A percentile compares a stretch with the other conserved stretches of the same genome.
Evolutionary conservation across 345 rosid species (phyloP).

Genomic region (Dipteronia dyeriana): DNA sequence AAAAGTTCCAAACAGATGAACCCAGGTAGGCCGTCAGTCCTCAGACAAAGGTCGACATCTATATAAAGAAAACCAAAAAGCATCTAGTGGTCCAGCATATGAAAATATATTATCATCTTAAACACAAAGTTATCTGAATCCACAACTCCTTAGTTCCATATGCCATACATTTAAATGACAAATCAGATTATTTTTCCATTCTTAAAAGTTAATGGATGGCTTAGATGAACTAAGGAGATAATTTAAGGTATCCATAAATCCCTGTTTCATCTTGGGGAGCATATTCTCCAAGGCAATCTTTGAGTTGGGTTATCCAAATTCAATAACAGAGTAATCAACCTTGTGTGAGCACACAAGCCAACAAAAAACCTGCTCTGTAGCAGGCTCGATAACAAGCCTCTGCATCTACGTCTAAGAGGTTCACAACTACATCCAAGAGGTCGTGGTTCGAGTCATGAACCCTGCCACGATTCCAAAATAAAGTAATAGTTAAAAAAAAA

Average conservation of each 20-base stretch:
- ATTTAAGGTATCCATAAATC: neutral
- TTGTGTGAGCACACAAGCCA: neutral
- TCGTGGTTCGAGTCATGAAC: too few species aligned
- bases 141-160: too few species aligned
- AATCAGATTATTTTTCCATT: neutral
- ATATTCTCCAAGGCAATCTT: neutral
- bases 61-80: neutral
- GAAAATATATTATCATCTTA: neutral
- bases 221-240: too few species aligned
- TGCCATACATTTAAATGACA: neutral
- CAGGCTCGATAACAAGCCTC: too few species aligned
- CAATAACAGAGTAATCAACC: neutral
- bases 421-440: too few species aligned
- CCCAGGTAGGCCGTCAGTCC: neutral
- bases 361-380: neutral
- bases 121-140: neutral
- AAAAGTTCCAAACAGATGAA: neutral
- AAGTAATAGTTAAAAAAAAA: too few species aligned
- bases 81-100: constrained; percentile 1
- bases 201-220: neutral
- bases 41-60: constrained; percentile 9
- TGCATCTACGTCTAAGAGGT: too few species aligned
- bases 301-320: neutral
- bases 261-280: neutral
- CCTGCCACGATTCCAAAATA: too few species aligned